These are phyloP conservation scores for Hygrocybe coccinea DNA, from an alignment of 768 basidiomycete genomes.

Conservation along the genomic window DNA sequence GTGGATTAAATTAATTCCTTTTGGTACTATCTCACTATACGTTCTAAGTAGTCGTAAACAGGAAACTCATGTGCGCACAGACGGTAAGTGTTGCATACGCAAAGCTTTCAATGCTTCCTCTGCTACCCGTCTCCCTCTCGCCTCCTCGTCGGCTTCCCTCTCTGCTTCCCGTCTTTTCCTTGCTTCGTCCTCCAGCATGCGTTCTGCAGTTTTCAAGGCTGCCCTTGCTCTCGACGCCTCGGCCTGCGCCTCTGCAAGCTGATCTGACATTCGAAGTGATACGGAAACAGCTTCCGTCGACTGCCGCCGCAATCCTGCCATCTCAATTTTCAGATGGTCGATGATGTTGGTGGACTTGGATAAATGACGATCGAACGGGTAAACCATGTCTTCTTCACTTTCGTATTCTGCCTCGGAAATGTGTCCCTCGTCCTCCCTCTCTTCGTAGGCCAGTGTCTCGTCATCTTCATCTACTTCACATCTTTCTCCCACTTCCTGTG, in stretches of 20 bases:
- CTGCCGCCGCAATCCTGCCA: slow-evolving; percentile 58
- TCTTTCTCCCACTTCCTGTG: not conserved
- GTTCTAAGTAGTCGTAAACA: not conserved
- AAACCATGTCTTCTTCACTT: slow-evolving; percentile 61
- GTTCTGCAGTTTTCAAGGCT: slow-evolving; percentile 51
- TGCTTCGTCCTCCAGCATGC: slow-evolving; percentile 56
- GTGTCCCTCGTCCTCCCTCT: slow-evolving; percentile 35
- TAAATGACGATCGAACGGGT: slow-evolving; percentile 42
- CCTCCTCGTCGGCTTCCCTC: slow-evolving; percentile 46
- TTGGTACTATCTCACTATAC: too few relatives aligned
- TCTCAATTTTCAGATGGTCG: slow-evolving; percentile 63
- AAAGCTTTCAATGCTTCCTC: slow-evolving; percentile 38
- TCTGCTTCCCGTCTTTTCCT: slow-evolving; percentile 57
- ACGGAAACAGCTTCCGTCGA: slow-evolving; percentile 64
- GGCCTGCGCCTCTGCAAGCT: slow-evolving; percentile 60
- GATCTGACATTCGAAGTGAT: slow-evolving; percentile 61
- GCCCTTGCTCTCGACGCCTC: slow-evolving; percentile 55
- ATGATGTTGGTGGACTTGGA: slow-evolving; percentile 42
- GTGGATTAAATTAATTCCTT: too few relatives aligned
- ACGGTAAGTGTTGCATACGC: not conserved
- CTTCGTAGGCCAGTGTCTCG: slow-evolving; percentile 25
- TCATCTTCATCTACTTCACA: slow-evolving; percentile 36
- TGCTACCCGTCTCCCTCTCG: slow-evolving; percentile 39
- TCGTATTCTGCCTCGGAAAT: slow-evolving; percentile 54
- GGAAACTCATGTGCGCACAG: not conserved